A percentile compares a stretch with the other conserved stretches of the same genome.
These are phyloP conservation scores for Geotrichum restrictum DNA, from an alignment of 1,139 yeast species.

Conservation along the genomic window DNA sequence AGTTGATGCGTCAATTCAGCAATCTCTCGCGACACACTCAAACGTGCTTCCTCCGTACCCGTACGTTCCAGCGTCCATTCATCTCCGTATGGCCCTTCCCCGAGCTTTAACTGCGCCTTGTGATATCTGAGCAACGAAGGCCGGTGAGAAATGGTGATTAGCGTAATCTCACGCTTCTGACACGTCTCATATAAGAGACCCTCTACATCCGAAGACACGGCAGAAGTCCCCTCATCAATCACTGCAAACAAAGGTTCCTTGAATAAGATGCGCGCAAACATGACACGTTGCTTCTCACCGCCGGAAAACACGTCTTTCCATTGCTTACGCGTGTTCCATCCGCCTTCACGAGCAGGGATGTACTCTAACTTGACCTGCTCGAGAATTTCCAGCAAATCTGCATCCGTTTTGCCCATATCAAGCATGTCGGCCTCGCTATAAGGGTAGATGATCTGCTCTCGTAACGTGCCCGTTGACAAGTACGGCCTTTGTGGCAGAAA, in stretches of 20 bases:
- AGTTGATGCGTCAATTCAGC: conserved; percentile 33
- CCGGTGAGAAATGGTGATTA: conserved; percentile 80
- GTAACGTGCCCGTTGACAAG: conserved; percentile 69
- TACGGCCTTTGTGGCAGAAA: conserved; percentile 82
- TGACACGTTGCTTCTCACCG: conserved; percentile 89
- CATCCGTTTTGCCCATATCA: conserved; percentile 66
- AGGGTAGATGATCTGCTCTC: conserved; percentile 88
- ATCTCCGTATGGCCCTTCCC: conserved; percentile 52
- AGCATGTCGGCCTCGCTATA: conserved; percentile 73
- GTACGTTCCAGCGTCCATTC: conserved; percentile 45
- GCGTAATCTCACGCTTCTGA: conserved; percentile 65
- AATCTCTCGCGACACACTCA: conserved; percentile 39
- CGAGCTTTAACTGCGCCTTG: conserved; percentile 59
- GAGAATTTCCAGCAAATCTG: conserved; percentile 62
- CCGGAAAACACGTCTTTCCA: conserved; percentile 94
- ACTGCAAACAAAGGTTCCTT: conserved; percentile 79
- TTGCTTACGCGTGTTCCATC: conserved; percentile 59
- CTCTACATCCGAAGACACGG: conserved; percentile 88
- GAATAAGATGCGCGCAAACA: conserved; percentile 82
- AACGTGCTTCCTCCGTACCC: conserved; percentile 31
- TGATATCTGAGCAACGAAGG: conserved; percentile 84
- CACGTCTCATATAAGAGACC: conserved; percentile 78
- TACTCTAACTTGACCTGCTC: conserved; percentile 78
- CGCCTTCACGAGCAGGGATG: conserved; percentile 60
- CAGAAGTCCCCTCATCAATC: conserved; percentile 90